Conservation (phyloP, 306 rosid species). For the Calophaca sinica region DNA sequence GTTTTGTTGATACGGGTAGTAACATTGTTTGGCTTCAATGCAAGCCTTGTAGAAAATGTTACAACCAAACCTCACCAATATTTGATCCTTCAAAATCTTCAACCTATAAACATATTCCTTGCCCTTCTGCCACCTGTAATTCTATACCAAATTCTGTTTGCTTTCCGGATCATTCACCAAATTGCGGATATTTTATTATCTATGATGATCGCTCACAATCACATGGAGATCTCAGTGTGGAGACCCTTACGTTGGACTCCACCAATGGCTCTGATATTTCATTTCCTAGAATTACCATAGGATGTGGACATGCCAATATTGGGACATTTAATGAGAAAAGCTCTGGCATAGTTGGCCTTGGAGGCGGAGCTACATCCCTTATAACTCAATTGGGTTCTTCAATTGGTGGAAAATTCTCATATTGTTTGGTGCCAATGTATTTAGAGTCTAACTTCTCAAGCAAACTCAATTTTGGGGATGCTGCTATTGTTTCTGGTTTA, state of each 20-base stretch:
- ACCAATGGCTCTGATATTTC: conserved; percentile 27
- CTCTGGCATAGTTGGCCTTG: conserved; percentile 43
- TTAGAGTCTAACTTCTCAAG: neutral
- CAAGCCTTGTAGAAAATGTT: conserved; percentile 54
- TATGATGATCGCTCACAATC: conserved; percentile 56
- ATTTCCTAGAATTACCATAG: conserved; percentile 47
- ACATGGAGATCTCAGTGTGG: conserved; percentile 36
- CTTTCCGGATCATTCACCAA: neutral
- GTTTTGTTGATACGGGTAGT: conserved; percentile 64
- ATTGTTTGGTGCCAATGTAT: conserved; percentile 53
- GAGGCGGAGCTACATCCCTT: conserved; percentile 45
- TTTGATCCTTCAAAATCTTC: conserved; percentile 53
- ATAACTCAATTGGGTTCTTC: conserved; percentile 47
- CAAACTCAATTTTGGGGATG: conserved; percentile 38
- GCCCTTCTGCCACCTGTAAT: neutral
- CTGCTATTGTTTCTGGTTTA: conserved; percentile 37
- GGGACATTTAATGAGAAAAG: neutral
- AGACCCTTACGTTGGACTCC: conserved; percentile 23
- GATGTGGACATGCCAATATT: conserved; percentile 49
- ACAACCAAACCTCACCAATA: conserved; percentile 45
- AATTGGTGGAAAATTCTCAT: conserved; percentile 51
- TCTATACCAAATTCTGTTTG: neutral
- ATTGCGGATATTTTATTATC: conserved; percentile 21
- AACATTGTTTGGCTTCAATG: conserved; percentile 68
- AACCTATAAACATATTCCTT: conserved; percentile 24